Base-by-base conservation (phyloP, 2,329 filamentous ascomycete species). In the Cadophora gregata region DNA sequence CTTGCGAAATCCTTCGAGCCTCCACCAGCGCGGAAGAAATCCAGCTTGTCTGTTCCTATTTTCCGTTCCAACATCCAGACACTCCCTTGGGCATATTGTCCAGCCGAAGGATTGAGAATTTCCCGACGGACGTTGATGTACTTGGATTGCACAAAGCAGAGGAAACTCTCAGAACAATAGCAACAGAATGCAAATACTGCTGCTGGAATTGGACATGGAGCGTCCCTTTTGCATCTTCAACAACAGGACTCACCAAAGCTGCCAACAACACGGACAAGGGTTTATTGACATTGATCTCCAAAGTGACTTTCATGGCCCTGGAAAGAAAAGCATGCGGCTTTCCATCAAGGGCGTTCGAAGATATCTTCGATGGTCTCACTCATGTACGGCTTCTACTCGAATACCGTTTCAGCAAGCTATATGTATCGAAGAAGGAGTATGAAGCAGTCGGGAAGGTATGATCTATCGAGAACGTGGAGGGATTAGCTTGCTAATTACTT, bases 111-210 rank as follows among this genome's bases (percentile, higher is more conserved):
- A 59, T 36, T 45, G 24, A 47, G 27, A 56, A 21, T 5, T 47
- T 36, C 12, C 47, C 29, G 56, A 45, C 56, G 6, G 36, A 59
- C 14, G 19, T 59, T 24, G 56, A 59, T 29, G 24, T 19, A 59
- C 21, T 42, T 59, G 56, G 12, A 29, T 59, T 59, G 16, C 6
- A 24, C 21, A 59, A 59, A 47, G 56, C 56, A 4, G 56, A 59
- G 56, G 56, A 59, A 24, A 59, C 36, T 59, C 56, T 59, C 56
- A 59, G 56, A 47, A 59, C 36, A 29, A 47, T 59, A 59, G 36
- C 36, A 59, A 59, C 56, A 45, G 56, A 59, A 59, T 59, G 36
- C 56, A 42, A 59, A 10, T 59, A 36, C 25, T 47, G 24, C 56
- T 29, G 36, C 33, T 59, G 56, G 56, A 59, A 59, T 59, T 59